Conservation (phyloP, 2,329 filamentous ascomycete genomes). For the Fusarium chuoi region DNA sequence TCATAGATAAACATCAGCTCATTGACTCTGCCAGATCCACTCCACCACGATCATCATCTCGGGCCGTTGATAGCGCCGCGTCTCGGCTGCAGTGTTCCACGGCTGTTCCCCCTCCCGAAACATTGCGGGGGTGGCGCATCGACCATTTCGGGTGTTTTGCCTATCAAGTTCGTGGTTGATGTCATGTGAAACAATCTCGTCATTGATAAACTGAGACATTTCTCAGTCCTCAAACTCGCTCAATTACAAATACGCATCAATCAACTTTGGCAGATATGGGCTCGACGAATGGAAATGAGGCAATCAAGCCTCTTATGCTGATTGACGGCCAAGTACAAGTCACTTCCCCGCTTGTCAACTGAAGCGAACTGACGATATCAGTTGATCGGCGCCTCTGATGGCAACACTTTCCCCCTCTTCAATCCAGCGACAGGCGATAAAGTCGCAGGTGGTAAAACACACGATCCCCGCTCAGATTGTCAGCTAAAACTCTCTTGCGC, state of each 20-base stretch:
- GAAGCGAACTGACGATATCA: not conserved
- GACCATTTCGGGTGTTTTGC: not conserved
- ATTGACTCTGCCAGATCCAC: not conserved
- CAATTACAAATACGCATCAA: not conserved
- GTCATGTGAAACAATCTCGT: constrained; percentile 8
- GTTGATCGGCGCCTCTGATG: constrained; percentile 33
- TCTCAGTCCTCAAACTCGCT: not conserved
- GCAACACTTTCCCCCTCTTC: constrained; percentile 31
- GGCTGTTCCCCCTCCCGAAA: not conserved
- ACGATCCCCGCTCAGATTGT: rapidly evolving
- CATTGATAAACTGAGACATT: not conserved
- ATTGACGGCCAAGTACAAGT: constrained; percentile 28
- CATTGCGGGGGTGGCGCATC: not conserved
- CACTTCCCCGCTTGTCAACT: not conserved
- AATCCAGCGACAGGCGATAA: constrained; percentile 31
- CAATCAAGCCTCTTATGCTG: constrained; percentile 20
- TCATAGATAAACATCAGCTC: not conserved
- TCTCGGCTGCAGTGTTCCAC: not conserved
- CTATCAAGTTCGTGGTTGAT: not conserved
- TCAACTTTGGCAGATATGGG: not conserved
- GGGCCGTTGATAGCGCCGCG: not conserved
- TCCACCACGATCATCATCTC: not conserved
- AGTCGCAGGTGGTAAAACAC: constrained; percentile 23
- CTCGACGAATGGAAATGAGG: not conserved
- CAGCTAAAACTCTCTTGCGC: not conserved